Conservation (phyloP, 192 early-diverging fungal species). For the Coemansia biformis region DNA sequence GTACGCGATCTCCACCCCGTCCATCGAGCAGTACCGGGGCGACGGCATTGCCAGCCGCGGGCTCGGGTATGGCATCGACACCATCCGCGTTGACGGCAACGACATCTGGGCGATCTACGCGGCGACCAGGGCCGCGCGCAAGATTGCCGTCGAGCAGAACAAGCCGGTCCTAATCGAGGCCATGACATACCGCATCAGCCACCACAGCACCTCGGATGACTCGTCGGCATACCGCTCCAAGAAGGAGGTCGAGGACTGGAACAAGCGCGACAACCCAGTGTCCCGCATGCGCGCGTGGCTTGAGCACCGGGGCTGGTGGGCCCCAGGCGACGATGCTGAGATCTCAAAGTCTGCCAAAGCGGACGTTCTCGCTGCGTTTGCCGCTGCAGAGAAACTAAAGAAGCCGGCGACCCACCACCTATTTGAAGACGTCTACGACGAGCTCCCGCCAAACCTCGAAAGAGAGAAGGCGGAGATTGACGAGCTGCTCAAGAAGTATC, state of each 20-base stretch:
- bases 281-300: constrained; percentile 87
- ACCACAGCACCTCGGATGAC: constrained; percentile 98
- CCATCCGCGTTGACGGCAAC: constrained; percentile 96
- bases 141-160: constrained; percentile 73
- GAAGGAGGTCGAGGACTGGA: constrained; percentile 87
- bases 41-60: constrained; percentile 95
- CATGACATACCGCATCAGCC: constrained; percentile 95
- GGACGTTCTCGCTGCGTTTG: constrained; percentile 75
- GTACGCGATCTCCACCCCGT: constrained; percentile 95
- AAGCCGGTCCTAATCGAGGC: constrained; percentile 94
- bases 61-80: constrained; percentile 95
- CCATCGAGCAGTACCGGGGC: constrained; percentile 92
- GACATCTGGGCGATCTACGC: constrained; percentile 98
- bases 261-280: constrained; percentile 81
- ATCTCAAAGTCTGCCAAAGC: constrained; percentile 58
- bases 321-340: constrained; percentile 61
- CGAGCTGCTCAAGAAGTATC: constrained; percentile 74
- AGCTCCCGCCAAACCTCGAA: constrained; percentile 67
- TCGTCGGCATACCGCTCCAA: constrained; percentile 91
- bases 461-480: constrained; percentile 78
- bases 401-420: constrained; percentile 79
- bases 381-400: constrained; percentile 77
- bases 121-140: constrained; percentile 76
- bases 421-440: constrained; percentile 94
- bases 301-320: constrained; percentile 81